These are phyloP conservation scores for Exophiala phaeomuriformis DNA, from an alignment of 2,329 filamentous ascomycete species.

Conservation along the genomic window DNA sequence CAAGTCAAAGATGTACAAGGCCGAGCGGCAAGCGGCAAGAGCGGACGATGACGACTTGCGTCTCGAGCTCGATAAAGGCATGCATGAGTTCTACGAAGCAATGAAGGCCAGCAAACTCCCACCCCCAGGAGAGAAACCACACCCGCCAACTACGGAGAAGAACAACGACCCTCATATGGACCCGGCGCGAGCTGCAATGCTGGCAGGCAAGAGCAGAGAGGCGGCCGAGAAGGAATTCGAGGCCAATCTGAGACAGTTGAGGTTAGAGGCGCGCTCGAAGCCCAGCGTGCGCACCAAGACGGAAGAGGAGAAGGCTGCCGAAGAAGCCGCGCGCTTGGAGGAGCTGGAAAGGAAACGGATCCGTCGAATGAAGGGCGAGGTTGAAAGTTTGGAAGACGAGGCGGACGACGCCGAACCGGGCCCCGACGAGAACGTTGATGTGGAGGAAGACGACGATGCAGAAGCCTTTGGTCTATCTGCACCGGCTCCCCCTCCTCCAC, in stretches of 20 bases:
- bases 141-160: constrained; percentile 36
- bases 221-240: constrained; percentile 84
- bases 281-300: constrained; percentile 87
- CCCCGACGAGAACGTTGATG: constrained; percentile 43
- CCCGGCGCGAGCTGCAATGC: constrained; percentile 54
- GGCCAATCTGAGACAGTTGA: constrained; percentile 68
- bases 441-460: constrained; percentile 45
- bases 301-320: constrained; percentile 72
- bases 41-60: constrained; percentile 88
- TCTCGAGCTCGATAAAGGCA: constrained; percentile 73
- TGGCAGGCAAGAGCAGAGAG: constrained; percentile 55
- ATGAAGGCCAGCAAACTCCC: constrained; percentile 53
- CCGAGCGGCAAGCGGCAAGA: constrained; percentile 83
- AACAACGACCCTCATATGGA: constrained; percentile 47
- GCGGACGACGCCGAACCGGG: constrained; percentile 39
- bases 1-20: constrained; percentile 93
- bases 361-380: constrained; percentile 67
- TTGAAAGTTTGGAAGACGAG: constrained; percentile 54
- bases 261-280: constrained; percentile 74
- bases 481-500: constrained; percentile 32
- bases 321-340: constrained; percentile 68
- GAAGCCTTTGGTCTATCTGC: constrained; percentile 57
- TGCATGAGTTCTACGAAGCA: constrained; percentile 67
- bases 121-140: constrained; percentile 45
- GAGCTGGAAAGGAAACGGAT: constrained; percentile 60